Evolutionary conservation across 352 stramenopile species (phyloP).

Genomic region (Phytophthora multivora): DNA sequence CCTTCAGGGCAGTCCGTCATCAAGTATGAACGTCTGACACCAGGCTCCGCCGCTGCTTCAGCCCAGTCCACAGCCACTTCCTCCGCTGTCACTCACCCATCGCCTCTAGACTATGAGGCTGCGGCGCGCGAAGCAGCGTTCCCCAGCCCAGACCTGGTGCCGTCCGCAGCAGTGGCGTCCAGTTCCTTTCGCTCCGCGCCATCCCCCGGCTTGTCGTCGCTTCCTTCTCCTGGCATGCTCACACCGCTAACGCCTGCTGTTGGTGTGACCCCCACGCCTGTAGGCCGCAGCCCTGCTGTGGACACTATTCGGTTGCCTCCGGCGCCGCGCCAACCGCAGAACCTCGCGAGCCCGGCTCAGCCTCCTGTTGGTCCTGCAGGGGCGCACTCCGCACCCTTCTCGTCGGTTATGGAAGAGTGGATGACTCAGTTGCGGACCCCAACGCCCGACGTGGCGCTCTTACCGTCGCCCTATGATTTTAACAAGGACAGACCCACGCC

Average conservation of each 20-base stretch:
- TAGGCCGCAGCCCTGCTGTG: conserved; percentile 42
- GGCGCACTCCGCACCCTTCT: conserved; percentile 60
- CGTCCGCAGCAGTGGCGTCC: conserved; percentile 28
- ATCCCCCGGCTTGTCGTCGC: conserved; percentile 42
- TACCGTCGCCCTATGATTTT: conserved; percentile 83
- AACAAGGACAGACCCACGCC: conserved; percentile 77
- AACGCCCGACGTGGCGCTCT: conserved; percentile 78
- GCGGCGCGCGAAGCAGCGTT: conserved; percentile 42
- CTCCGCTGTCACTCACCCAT: conserved; percentile 17
- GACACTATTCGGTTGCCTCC: conserved; percentile 38
- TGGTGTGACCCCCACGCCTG: conserved; percentile 9
- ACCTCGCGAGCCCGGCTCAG: conserved; percentile 27
- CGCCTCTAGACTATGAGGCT: conserved; percentile 49
- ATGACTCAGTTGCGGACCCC: conserved; percentile 80
- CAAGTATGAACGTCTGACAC: conserved; percentile 58
- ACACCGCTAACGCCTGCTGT: conserved; percentile 42
- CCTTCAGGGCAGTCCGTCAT: conserved; percentile 25
- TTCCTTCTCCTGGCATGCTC: conserved; percentile 60
- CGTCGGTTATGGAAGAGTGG: conserved; percentile 78
- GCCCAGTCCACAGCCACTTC: neutral
- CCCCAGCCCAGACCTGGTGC: conserved; percentile 39
- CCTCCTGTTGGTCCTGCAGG: conserved; percentile 13
- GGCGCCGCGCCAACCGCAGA: conserved; percentile 15
- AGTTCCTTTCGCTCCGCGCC: conserved; percentile 40
- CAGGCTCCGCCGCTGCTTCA: conserved; percentile 22